Evolutionary conservation across 768 basidiomycete genomes (phyloP).

Genomic region (Leccinum subgranulosum): DNA sequence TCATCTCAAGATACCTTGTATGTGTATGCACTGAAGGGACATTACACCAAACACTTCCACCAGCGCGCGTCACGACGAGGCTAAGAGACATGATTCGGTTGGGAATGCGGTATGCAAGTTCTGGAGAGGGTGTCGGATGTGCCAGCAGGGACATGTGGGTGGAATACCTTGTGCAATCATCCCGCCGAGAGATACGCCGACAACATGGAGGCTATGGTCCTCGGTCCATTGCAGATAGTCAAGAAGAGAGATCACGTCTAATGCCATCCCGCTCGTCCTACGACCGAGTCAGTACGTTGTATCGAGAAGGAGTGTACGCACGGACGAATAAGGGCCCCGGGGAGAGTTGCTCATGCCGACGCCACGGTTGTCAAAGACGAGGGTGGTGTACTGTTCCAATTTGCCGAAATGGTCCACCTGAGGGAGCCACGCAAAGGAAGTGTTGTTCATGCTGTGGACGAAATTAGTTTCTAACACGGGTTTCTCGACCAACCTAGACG

Average conservation of each 20-base stretch:
- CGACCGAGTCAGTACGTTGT: background rate
- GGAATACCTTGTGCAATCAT: conserved; percentile 76
- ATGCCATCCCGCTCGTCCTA: conserved; percentile 77
- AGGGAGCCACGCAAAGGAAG: conserved; percentile 57
- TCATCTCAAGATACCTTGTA: background rate
- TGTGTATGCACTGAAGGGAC: conserved; percentile 54
- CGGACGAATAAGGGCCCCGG: conserved; percentile 73
- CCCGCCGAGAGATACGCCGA: conserved; percentile 76
- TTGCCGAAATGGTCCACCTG: conserved; percentile 65
- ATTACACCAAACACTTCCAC: conserved; percentile 54
- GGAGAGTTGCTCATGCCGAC: conserved; percentile 74
- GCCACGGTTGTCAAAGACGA: conserved; percentile 85
- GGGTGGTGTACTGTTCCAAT: conserved; percentile 50
- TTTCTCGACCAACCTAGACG: background rate
- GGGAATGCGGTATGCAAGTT: conserved; percentile 65
- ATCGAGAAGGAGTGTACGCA: background rate
- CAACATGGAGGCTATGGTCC: conserved; percentile 59
- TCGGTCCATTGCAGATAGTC: conserved; percentile 71
- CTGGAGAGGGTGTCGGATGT: conserved; percentile 34
- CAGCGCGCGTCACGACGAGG: conserved; percentile 69
- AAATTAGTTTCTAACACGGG: conserved; percentile 4
- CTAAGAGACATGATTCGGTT: conserved; percentile 64
- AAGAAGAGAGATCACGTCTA: conserved; percentile 64
- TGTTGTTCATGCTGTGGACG: conserved; percentile 51
- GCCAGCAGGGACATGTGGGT: background rate